phyloP scores from a whole-genome alignment of 1,139 yeast species.

The Scheffersomyces stambukii region DNA sequence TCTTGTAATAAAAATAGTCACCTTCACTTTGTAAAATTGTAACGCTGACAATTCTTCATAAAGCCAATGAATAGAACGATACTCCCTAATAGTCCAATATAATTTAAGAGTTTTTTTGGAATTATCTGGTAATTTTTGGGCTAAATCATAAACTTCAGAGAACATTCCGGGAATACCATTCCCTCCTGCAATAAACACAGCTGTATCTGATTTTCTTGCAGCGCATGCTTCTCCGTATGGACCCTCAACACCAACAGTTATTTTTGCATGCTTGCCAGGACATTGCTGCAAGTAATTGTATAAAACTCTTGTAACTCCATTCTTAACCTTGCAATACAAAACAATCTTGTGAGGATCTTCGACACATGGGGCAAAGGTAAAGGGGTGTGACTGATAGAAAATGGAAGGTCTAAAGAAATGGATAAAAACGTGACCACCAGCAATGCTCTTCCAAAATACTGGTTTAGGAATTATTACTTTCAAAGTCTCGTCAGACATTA shows the following conservation, averaged over 20 bases:
- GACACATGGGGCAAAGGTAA: conserved; percentile 39
- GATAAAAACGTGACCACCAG: conserved; percentile 61
- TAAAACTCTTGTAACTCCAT: conserved; percentile 33
- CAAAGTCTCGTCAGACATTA: conserved; percentile 42
- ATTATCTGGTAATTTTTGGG: conserved; percentile 9
- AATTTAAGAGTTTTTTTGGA: conserved; percentile 22
- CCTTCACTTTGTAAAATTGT: conserved; percentile 18
- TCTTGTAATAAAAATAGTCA: conserved; percentile 27
- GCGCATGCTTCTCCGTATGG: conserved; percentile 35
- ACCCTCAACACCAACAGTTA: conserved; percentile 38
- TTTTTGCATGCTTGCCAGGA: conserved; percentile 23
- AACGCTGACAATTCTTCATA: conserved; percentile 25
- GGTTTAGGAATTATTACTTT: conserved; percentile 39
- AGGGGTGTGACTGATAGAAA: conserved; percentile 75
- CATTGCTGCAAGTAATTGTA: conserved; percentile 23
- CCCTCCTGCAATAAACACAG: conserved; percentile 43
- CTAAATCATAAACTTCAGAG: conserved; percentile 29
- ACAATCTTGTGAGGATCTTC: background rate
- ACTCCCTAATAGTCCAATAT: conserved; percentile 33
- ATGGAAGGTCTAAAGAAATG: conserved; percentile 50
- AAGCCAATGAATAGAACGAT: conserved; percentile 29
- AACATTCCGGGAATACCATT: conserved; percentile 43
- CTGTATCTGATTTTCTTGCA: conserved; percentile 27
- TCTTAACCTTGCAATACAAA: conserved; percentile 25
- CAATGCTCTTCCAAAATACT: conserved; percentile 31